phyloP scores from a whole-genome alignment of 2,329 filamentous ascomycete genomes.

The Paecilomyces sp. region DNA sequence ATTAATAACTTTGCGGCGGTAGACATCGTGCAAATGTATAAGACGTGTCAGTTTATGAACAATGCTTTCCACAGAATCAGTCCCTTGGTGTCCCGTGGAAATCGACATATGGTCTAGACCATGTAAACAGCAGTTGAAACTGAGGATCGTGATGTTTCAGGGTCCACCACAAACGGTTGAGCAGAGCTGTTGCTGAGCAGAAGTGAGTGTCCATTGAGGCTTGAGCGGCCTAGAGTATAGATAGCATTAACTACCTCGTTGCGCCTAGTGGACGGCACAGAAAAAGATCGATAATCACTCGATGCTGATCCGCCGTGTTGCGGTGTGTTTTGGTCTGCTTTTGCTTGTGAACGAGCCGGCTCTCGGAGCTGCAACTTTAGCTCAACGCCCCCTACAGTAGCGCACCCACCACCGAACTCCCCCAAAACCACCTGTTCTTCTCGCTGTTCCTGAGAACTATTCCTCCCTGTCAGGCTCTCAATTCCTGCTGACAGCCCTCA shows the following conservation, averaged over 20 bases:
- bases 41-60: background rate
- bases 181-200: background rate
- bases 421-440: conserved; percentile 5
- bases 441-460: conserved; percentile 5
- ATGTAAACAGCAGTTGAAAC: background rate
- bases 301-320: background rate
- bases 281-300: background rate
- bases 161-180: conserved; percentile 1
- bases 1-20: background rate
- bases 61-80: background rate
- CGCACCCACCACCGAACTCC: background rate
- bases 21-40: background rate
- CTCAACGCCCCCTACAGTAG: background rate
- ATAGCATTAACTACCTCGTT: background rate
- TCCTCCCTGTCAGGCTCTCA: conserved; percentile 16
- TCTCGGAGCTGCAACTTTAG: background rate
- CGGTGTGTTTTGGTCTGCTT: background rate
- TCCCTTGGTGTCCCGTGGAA: background rate
- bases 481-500: conserved; percentile 14
- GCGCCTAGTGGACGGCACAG: background rate
- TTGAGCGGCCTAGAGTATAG: background rate
- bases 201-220: background rate
- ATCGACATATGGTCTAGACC: background rate
- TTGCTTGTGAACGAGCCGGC: background rate
- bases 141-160: conserved; percentile 20